phyloP scores from a whole-genome alignment of 371 early-diverging fungal genomes.

The Choanephora cucurbitarum region DNA sequence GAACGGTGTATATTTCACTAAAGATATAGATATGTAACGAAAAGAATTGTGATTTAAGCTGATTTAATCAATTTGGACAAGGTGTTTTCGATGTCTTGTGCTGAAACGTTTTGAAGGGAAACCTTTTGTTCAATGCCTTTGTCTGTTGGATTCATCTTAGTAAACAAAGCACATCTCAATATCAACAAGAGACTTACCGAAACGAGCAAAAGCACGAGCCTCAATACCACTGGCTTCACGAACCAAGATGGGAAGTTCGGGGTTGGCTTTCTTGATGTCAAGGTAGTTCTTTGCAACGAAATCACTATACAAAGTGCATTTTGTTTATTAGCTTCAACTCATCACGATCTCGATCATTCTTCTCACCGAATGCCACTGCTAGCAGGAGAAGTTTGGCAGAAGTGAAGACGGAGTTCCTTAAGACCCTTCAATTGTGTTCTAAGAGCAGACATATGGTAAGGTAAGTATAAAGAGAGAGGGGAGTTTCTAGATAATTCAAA shows the following conservation, averaged over 20 bases:
- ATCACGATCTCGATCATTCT: too few relatives aligned
- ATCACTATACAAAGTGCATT: slow-evolving; percentile 55
- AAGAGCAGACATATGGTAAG: slow-evolving; percentile 53
- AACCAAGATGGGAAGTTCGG: slow-evolving; percentile 85
- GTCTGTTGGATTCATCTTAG: slow-evolving; percentile 47
- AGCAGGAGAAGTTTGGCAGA: slow-evolving; percentile 83
- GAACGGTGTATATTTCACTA: neutral
- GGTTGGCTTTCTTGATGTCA: slow-evolving; percentile 82
- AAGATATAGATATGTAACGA: neutral
- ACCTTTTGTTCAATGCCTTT: slow-evolving; percentile 85
- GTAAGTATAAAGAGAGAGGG: slow-evolving; percentile 3
- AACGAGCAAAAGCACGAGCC: slow-evolving; percentile 89
- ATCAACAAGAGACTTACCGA: slow-evolving; percentile 57
- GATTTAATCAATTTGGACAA: slow-evolving; percentile 65
- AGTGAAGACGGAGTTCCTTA: slow-evolving; percentile 90
- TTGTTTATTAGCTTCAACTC: neutral
- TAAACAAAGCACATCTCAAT: neutral
- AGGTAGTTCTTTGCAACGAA: slow-evolving; percentile 82
- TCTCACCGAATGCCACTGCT: slow-evolving; percentile 84
- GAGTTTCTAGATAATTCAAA: neutral
- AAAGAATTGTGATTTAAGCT: slow-evolving; percentile 29
- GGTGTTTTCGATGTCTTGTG: slow-evolving; percentile 70
- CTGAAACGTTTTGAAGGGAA: slow-evolving; percentile 72
- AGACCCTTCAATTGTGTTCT: slow-evolving; percentile 64
- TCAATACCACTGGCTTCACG: slow-evolving; percentile 88